These are phyloP conservation scores for Glycine latifolia DNA, from an alignment of 306 rosid species.

Conservation along the genomic window DNA sequence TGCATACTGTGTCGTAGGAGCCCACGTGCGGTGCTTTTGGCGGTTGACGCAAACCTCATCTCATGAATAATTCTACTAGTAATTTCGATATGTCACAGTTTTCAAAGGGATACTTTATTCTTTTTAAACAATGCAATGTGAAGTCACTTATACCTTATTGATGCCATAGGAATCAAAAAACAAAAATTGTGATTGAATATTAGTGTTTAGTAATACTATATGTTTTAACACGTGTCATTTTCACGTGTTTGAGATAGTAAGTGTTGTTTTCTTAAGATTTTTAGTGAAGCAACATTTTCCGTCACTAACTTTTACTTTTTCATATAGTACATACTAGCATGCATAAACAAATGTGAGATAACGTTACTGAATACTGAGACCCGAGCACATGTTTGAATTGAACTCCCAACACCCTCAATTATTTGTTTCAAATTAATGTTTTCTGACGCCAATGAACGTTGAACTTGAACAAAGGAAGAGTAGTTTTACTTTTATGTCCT, in stretches of 20 bases:
- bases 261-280: not conserved
- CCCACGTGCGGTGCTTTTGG: constrained; percentile 45
- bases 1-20: constrained; percentile 7
- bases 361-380: not conserved
- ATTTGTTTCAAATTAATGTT: not conserved
- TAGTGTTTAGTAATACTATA: too few species aligned
- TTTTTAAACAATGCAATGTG: too few species aligned
- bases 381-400: not conserved
- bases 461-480: not conserved
- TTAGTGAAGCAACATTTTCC: not conserved
- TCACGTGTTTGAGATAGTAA: not conserved
- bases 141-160: too few species aligned
- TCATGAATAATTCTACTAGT: not conserved
- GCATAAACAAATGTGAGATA: not conserved
- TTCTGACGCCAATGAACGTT: not conserved
- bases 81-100: not conserved
- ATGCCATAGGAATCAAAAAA: too few species aligned
- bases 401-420: not conserved
- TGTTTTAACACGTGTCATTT: not conserved
- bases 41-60: constrained; percentile 8
- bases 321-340: not conserved
- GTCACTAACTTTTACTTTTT: not conserved
- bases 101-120: not conserved
- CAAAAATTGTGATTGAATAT: too few species aligned
- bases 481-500: not conserved